Base-by-base conservation (phyloP, 352 stramenopile genomes). In the Phytopythium kandeliae region DNA sequence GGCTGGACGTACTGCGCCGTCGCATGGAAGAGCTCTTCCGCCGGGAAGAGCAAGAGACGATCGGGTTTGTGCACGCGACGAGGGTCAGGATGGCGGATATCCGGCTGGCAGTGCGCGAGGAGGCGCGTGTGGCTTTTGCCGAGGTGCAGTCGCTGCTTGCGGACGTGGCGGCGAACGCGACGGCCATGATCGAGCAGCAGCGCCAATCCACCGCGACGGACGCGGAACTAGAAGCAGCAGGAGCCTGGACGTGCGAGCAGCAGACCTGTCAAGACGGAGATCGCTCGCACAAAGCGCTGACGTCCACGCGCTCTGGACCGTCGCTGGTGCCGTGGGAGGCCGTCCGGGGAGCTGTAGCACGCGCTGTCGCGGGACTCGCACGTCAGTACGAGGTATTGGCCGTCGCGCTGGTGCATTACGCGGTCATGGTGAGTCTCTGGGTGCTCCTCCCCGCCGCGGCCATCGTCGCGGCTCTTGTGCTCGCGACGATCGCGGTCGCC, bases 21-120 rank as follows among this genome's bases (percentile, higher is more conserved):
- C 48, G 66, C 46, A 26, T 48, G 34, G 1, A 8, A 4, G 55
- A 57, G 0, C 40, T 74, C 19, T 71, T 69, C n/a, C 35, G 33
- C 4, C n/a, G 55, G 17, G 62, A 71, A 34, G 44, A 60, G 26
- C 42, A 47, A 4, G 58, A 74, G 50, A 37, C 60, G 37, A 5
- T 56, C 50, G 37, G 62, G 46, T 51, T 63, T 17, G 16, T 49
- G 33, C 6, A 58, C 26, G 62, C 71, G 35, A 71, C 58, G 41
- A 26, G 50, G 2, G 33, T 45, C 11, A 52, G 62, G 21, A 42
- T 74, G 58, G 10, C 24, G 19, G 15, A 16, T 0, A 25, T 61
- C 17, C 43, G 52, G 5, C 45, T 51, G n/a, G 54, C 56, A 28
- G 35, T 63, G 24, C 26, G 37, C 6, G n/a, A 48, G 7, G 49